These are phyloP conservation scores for Daldinia sp. DNA, from an alignment of 2,329 filamentous ascomycete species.

Conservation along the genomic window DNA sequence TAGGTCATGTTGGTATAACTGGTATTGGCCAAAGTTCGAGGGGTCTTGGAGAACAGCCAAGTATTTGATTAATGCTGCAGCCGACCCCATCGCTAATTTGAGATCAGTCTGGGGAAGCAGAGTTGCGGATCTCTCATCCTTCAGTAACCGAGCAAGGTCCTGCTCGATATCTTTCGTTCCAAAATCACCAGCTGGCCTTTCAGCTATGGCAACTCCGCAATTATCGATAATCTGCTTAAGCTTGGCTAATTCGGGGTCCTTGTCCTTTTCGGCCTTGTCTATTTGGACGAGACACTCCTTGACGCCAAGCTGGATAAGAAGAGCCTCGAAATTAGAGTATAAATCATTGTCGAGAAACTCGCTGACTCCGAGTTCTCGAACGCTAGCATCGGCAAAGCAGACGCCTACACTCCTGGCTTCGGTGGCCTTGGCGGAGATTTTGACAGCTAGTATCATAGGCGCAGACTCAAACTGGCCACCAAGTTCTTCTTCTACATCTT, in stretches of 20 bases:
- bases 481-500: slow-evolving; percentile 96
- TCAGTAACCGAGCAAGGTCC: slow-evolving; percentile 86
- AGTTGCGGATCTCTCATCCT: slow-evolving; percentile 83
- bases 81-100: slow-evolving; percentile 95
- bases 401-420: slow-evolving; percentile 91
- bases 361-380: slow-evolving; percentile 93
- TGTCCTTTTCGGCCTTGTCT: slow-evolving; percentile 83
- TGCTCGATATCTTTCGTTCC: slow-evolving; percentile 94
- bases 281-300: slow-evolving; percentile 91
- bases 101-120: slow-evolving; percentile 90
- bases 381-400: slow-evolving; percentile 97
- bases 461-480: slow-evolving; percentile 87
- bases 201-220: slow-evolving; percentile 90
- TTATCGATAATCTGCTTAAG: slow-evolving; percentile 89
- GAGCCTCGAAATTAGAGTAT: slow-evolving; percentile 96
- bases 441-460: slow-evolving; percentile 95
- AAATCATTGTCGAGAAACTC: slow-evolving; percentile 99
- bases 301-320: slow-evolving; percentile 95
- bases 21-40: slow-evolving; percentile 96
- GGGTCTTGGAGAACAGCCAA: slow-evolving; percentile 89
- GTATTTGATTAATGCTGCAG: slow-evolving; percentile 94
- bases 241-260: slow-evolving; percentile 89
- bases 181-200: slow-evolving; percentile 82
- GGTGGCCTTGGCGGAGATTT: slow-evolving; percentile 86
- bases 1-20: slow-evolving; percentile 96